Evolutionary conservation across 2,329 filamentous ascomycete species (phyloP).

Genomic region (Penicillium frequentans): DNA sequence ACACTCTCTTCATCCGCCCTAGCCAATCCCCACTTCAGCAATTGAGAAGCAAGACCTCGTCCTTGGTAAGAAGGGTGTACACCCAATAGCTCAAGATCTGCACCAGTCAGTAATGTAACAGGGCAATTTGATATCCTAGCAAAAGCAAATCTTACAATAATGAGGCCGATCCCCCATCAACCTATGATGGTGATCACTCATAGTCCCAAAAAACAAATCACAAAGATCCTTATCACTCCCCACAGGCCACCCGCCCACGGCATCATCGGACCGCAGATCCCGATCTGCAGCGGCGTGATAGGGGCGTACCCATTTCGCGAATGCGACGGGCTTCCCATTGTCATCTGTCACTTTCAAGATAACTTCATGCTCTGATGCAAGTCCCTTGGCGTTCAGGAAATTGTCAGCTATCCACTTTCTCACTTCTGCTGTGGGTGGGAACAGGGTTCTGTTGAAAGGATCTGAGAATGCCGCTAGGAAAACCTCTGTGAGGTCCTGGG

Average conservation of each 20-base stretch:
- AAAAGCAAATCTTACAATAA: constrained; percentile 24
- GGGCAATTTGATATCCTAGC: background rate
- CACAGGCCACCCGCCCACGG: constrained; percentile 12
- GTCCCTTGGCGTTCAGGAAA: constrained; percentile 1
- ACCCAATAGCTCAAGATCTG: constrained; percentile 27
- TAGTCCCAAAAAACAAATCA: constrained; percentile 19
- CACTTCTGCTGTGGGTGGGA: constrained; percentile 25
- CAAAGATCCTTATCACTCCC: constrained; percentile 21
- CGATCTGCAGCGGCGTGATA: constrained; percentile 3
- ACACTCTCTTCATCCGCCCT: constrained; percentile 36
- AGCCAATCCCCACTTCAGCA: constrained; percentile 39
- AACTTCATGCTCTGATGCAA: constrained; percentile 4
- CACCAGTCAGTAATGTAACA: constrained; percentile 1
- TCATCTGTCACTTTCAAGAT: constrained; percentile 16
- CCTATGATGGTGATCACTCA: constrained; percentile 12
- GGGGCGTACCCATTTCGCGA: constrained; percentile 27
- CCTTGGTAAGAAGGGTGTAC: constrained; percentile 26
- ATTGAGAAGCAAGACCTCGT: constrained; percentile 22
- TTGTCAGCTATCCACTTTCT: constrained; percentile 15
- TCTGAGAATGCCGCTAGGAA: constrained; percentile 27
- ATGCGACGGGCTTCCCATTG: constrained; percentile 15
- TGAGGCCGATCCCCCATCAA: constrained; percentile 22
- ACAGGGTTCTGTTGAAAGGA: constrained; percentile 21
- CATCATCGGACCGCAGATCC: constrained; percentile 1
- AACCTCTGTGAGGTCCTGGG: constrained; percentile 15